phyloP scores from a whole-genome alignment of 2,329 filamentous ascomycete genomes.

The Phaeosphaeriaceae sp. region DNA sequence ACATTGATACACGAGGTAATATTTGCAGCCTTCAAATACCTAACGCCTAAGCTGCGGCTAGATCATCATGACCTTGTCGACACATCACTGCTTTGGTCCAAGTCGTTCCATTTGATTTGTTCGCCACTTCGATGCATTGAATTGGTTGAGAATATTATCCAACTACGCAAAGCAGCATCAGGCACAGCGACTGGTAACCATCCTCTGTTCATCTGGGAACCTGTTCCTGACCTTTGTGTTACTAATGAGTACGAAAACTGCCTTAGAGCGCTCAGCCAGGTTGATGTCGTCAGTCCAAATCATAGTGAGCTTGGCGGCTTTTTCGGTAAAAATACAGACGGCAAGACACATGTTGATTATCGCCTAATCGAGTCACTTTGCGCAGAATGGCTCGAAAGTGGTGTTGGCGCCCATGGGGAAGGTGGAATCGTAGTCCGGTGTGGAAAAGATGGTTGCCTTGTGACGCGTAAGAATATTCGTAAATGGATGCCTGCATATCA shows the following conservation, averaged over 20 bases:
- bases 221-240: constrained; percentile 85
- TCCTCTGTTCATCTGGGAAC: constrained; percentile 91
- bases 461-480: constrained; percentile 47
- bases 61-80: constrained; percentile 72
- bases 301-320: constrained; percentile 86
- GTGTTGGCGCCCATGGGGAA: constrained; percentile 44
- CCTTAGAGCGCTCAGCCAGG: constrained; percentile 57
- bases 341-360: constrained; percentile 44
- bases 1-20: background rate
- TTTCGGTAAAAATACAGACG: constrained; percentile 64
- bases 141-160: constrained; percentile 73
- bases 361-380: constrained; percentile 51
- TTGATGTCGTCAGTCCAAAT: constrained; percentile 77
- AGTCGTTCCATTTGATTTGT: constrained; percentile 88
- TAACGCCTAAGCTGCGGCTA: constrained; percentile 83
- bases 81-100: constrained; percentile 69
- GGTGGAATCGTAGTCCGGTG: constrained; percentile 71
- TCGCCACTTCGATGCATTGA: constrained; percentile 77
- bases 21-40: constrained; percentile 75
- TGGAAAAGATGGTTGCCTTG: constrained; percentile 73
- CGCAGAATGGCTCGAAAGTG: constrained; percentile 44
- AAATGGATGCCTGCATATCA: constrained; percentile 84
- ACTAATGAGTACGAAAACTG: constrained; percentile 66
- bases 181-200: constrained; percentile 25
- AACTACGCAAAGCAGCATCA: constrained; percentile 52